Evolutionary conservation across 495 filamentous ascomycete species (phyloP).

Genomic region (Bathelium albidoporum): DNA sequence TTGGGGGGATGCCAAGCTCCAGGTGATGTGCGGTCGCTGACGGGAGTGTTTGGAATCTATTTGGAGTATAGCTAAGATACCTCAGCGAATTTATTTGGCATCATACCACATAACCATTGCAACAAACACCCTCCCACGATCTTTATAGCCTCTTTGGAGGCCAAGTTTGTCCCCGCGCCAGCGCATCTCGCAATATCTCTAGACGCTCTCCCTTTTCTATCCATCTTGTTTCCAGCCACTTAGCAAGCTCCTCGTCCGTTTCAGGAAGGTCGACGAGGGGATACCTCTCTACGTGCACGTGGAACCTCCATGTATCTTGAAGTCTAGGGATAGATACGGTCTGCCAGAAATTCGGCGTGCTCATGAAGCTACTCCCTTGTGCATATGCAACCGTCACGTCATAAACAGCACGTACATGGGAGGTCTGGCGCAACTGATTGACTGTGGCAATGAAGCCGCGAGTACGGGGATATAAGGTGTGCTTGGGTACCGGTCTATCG

Average conservation of each 20-base stretch:
- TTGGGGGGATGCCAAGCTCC: background rate
- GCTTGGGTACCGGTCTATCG: conserved; percentile 37
- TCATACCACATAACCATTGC: background rate
- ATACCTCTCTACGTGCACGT: conserved; percentile 41
- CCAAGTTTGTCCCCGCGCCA: conserved; percentile 8
- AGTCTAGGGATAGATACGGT: conserved; percentile 34
- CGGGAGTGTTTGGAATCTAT: background rate
- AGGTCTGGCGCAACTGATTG: conserved; percentile 39
- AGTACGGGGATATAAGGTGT: conserved; percentile 46
- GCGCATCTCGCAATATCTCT: conserved; percentile 23
- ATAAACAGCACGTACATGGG: conserved; percentile 47
- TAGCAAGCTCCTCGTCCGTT: conserved; percentile 34
- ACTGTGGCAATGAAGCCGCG: conserved; percentile 48
- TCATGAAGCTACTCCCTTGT: conserved; percentile 35
- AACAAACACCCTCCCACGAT: background rate
- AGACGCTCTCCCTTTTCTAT: conserved; percentile 44
- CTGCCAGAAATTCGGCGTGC: conserved; percentile 43
- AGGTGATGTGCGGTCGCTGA: background rate
- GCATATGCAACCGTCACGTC: conserved; percentile 49
- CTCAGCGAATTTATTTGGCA: background rate
- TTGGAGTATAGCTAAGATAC: background rate
- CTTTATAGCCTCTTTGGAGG: background rate
- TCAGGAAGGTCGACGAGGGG: conserved; percentile 37
- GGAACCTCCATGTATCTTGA: conserved; percentile 36
- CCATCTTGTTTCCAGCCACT: conserved; percentile 47